Conservation (phyloP, 768 basidiomycete species). For the Lentinula aciculospora region DNA sequence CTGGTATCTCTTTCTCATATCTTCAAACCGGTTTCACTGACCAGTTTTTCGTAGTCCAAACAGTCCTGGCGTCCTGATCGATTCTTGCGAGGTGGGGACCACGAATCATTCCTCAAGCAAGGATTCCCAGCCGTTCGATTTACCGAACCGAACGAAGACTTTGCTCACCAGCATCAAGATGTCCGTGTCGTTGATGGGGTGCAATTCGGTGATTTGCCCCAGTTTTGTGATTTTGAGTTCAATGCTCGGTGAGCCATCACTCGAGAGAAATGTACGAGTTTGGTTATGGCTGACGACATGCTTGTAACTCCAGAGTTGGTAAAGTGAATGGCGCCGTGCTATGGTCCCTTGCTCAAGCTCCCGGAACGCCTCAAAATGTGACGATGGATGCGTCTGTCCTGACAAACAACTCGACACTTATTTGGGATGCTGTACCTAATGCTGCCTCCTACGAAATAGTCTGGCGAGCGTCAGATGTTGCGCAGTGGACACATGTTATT, state of each 20-base stretch:
- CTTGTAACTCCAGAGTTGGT: conserved; percentile 28
- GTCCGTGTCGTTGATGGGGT: conserved; percentile 41
- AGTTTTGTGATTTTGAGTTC: conserved; percentile 53
- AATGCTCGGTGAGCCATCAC: conserved; percentile 34
- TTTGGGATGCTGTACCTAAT: conserved; percentile 35
- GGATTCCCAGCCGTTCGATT: conserved; percentile 52
- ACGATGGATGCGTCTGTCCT: conserved; percentile 39
- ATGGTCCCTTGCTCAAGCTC: conserved; percentile 52
- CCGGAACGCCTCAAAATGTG: conserved; percentile 46
- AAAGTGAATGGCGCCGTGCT: conserved; percentile 46
- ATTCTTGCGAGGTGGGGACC: conserved; percentile 53
- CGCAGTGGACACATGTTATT: conserved; percentile 44
- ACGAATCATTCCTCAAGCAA: conserved; percentile 40
- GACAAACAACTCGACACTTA: conserved; percentile 50
- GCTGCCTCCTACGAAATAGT: conserved; percentile 46
- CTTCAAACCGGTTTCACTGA: not conserved
- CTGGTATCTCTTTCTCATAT: conserved; percentile 22
- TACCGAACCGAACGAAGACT: conserved; percentile 53
- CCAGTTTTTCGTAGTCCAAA: conserved; percentile 29
- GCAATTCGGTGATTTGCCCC: conserved; percentile 51
- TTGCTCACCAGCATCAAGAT: conserved; percentile 55
- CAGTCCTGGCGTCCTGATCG: conserved; percentile 48
- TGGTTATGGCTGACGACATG: too few species aligned
- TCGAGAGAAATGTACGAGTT: too few species aligned
- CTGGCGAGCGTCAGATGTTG: conserved; percentile 42